Evolutionary conservation across 2,329 filamentous ascomycete genomes (phyloP), one percentile per base, ranked within the genome.

Genomic region (Pseudonectria foliicola): DNA sequence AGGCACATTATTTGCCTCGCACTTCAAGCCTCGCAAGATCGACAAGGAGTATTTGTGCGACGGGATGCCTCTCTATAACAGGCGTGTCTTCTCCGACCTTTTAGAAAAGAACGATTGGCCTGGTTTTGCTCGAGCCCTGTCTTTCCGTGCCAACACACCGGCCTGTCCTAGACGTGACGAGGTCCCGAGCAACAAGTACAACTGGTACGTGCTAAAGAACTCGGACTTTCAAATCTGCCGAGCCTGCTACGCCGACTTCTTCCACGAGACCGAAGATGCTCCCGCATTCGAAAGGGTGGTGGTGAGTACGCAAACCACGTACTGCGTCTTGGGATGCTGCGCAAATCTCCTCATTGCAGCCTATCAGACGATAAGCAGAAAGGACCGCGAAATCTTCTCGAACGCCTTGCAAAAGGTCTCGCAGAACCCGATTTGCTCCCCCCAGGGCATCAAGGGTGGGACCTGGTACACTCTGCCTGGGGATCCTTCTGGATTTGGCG

Each of bases 221-320:
- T 37, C 37, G 0, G 48, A 44, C 4, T 40, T 63, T 0, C 43
- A 61, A 0, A 40, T 63, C 11, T 67, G 63, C 31, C 47, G 43
- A 6, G 52, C 58, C 1, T 67, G 64, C 39, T 64, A 57, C 37
- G 51, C 45, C 34, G 63, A 67, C 44, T 52, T 56, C 13, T 49
- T 66, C 13, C 34, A 52, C 24, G 48, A 45, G 25, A 55, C 56
- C 0, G 46, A 47, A 3, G 54, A 63, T 7, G 54, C 54, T 11
- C 28, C 32, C 4, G 34, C 24, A 14, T 53, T 50, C 27, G 34
- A 40, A n/a, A 21, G 52, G 42, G 31, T 57, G 37, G 39, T 35
- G 23, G 32, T 40, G 36, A 29, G 55, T 34, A n/a, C 43, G 4
- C 25, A 21, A 27, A 42, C 48, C 3, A 49, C 43, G 11, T 29